Evolutionary conservation across 2,329 filamentous ascomycete species (phyloP).

Genomic region (Phyllosticta capitalensis): DNA sequence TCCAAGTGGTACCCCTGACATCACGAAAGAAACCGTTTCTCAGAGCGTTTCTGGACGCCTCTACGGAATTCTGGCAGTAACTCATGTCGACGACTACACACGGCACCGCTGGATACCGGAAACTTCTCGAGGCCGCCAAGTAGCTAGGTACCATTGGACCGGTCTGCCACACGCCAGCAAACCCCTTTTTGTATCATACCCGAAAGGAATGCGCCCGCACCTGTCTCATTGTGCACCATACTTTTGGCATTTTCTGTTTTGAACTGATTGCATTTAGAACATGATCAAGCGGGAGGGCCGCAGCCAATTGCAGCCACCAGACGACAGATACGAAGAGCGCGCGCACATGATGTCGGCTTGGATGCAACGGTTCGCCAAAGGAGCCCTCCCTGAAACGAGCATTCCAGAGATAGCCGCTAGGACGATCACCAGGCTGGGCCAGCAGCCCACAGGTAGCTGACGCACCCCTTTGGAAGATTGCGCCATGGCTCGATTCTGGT

Average conservation of each 20-base stretch:
- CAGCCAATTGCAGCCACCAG: not conserved
- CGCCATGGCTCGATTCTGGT: not conserved
- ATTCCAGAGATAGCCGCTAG: not conserved
- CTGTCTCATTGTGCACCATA: not conserved
- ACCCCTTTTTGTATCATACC: not conserved
- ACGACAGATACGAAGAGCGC: not conserved
- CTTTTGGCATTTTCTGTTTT: not conserved
- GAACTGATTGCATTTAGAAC: not conserved
- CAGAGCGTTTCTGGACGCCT: not conserved
- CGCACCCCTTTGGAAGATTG: not conserved
- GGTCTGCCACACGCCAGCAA: not conserved
- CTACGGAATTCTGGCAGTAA: not conserved
- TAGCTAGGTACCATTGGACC: not conserved
- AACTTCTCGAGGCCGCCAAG: not conserved
- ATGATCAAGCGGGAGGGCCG: not conserved
- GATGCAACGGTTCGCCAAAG: not conserved
- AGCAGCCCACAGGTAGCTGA: not conserved
- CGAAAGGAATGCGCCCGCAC: not conserved
- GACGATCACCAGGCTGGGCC: not conserved
- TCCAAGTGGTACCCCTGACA: too few relatives aligned
- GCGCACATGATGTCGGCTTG: not conserved
- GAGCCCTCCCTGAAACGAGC: not conserved
- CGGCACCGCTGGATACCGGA: not conserved
- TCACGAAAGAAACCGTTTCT: too few relatives aligned
- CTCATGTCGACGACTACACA: not conserved